Evolutionary conservation across 768 basidiomycete genomes (phyloP).

Genomic region (Boletus tylopilopsis): DNA sequence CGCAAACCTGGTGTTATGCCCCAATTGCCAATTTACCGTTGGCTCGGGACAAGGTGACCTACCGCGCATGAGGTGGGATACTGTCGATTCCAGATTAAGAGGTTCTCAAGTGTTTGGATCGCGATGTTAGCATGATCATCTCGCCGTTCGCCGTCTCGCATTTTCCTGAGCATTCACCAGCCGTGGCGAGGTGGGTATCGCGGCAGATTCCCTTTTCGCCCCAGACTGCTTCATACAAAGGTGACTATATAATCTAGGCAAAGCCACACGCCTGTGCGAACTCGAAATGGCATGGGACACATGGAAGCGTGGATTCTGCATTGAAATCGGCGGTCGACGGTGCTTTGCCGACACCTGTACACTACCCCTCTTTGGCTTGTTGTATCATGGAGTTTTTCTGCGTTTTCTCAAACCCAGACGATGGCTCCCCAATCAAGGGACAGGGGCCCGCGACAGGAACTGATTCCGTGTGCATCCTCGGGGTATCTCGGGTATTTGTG

Average conservation of each 20-base stretch:
- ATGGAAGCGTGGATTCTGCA: neutral
- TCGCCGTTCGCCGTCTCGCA: neutral
- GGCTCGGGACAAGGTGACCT: constrained; percentile 1
- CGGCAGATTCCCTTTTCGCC: neutral
- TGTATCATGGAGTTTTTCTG: neutral
- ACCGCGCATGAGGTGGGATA: constrained; percentile 3
- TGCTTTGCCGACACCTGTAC: neutral
- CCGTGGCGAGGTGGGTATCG: neutral
- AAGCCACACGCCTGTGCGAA: neutral
- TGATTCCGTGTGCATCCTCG: neutral
- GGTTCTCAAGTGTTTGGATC: neutral
- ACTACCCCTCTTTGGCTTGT: neutral
- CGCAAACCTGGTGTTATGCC: neutral
- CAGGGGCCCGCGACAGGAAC: neutral
- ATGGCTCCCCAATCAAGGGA: neutral
- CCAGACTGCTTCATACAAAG: neutral
- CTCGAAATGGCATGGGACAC: neutral
- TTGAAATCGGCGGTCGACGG: constrained; percentile 1
- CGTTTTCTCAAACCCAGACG: neutral
- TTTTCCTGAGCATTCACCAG: neutral
- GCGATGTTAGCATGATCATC: neutral
- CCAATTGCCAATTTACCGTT: constrained; percentile 11
- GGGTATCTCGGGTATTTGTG: constrained; percentile 5
- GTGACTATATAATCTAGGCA: too few species aligned
- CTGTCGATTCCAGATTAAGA: neutral